Conservation (phyloP, 2,329 filamentous ascomycete species). For the Verticillium nonalfalfae region DNA sequence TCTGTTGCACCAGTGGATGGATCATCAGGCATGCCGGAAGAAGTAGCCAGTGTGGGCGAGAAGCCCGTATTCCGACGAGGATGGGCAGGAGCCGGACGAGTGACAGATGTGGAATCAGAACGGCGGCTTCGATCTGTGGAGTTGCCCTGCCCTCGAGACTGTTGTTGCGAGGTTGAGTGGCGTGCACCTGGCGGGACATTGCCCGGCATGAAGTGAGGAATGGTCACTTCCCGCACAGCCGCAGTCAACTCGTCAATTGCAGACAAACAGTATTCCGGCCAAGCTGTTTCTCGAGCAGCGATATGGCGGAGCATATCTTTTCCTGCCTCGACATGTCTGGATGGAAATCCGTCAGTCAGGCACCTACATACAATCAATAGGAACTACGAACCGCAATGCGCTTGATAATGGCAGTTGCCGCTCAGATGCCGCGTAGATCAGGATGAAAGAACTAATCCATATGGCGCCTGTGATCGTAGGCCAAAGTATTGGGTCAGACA, state of each 20-base stretch:
- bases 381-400: conserved; percentile 28
- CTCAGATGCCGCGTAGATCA: conserved; percentile 42
- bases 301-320: conserved; percentile 20
- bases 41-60: not conserved
- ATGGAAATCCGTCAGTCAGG: not conserved
- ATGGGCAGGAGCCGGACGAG: not conserved
- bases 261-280: conserved; percentile 24
- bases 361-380: too few relatives aligned
- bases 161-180: not conserved
- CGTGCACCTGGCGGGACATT: not conserved
- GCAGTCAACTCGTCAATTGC: conserved; percentile 24
- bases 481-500: conserved; percentile 32
- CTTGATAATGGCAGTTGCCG: conserved; percentile 29
- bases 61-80: not conserved
- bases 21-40: not conserved
- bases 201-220: conserved; percentile 2
- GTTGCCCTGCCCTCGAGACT: not conserved
- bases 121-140: not conserved
- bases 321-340: conserved; percentile 20
- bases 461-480: conserved; percentile 46
- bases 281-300: conserved; percentile 21
- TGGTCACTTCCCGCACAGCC: conserved; percentile 16
- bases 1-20: not conserved
- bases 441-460: conserved; percentile 46
- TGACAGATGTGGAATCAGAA: not conserved